Conservation (phyloP, 139 green algal genomes). For the Mychonastes homosphaera region DNA sequence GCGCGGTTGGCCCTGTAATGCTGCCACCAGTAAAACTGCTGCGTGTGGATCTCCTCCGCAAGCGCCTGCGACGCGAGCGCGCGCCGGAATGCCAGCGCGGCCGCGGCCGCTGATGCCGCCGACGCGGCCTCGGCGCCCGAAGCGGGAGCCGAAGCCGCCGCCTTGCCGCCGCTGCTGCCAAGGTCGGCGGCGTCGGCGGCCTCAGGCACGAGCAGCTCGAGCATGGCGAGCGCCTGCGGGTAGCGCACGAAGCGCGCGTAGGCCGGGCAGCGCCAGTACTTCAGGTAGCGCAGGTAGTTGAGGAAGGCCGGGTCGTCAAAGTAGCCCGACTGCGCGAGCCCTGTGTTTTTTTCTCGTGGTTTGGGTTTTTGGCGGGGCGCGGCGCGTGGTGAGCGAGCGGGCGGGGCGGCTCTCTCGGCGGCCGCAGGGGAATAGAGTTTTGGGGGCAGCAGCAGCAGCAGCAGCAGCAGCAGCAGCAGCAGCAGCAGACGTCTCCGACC, state of each 20-base stretch:
- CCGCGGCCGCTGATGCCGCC: not conserved
- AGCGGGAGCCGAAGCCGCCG: too few species aligned
- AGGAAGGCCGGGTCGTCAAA: constrained; percentile 75
- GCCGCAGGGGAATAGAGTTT: not conserved
- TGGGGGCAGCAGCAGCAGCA: not conserved
- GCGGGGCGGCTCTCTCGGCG: too few species aligned
- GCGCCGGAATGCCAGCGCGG: not conserved
- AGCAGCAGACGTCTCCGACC: not conserved
- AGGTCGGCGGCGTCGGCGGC: not conserved
- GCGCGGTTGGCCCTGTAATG: constrained; percentile 54
- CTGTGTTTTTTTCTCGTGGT: constrained; percentile 28
- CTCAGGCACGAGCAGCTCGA: not conserved
- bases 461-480: not conserved
- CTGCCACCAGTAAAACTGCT: constrained; percentile 69
- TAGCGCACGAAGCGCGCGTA: constrained; percentile 72
- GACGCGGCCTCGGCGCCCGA: not conserved
- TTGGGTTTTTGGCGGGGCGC: not conserved
- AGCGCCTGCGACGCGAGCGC: not conserved
- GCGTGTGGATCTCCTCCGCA: constrained; percentile 61
- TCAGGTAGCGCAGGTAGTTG: constrained; percentile 84
- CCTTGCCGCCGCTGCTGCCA: not conserved
- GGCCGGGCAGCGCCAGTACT: constrained; percentile 78
- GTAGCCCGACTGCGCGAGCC: constrained; percentile 72
- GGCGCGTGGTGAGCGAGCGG: too few species aligned
- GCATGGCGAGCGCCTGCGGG: constrained; percentile 2